Evolutionary conservation across 2,329 filamentous ascomycete genomes (phyloP), one percentile per base, ranked within the genome.

Genomic region (Trichoderma simmonsii): DNA sequence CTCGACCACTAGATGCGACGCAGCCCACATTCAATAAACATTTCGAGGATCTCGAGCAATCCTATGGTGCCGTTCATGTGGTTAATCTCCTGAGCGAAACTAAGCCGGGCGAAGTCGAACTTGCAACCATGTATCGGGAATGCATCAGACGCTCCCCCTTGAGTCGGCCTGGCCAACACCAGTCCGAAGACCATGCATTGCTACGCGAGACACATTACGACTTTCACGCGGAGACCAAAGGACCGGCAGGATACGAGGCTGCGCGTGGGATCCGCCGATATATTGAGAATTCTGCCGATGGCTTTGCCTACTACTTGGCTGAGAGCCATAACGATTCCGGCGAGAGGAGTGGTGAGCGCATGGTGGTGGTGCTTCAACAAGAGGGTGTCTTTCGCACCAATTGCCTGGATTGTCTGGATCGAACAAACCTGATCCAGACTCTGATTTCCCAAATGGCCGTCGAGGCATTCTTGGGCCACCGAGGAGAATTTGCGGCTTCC

Each of bases 341-440:
- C 21, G 83, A 87, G 34, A 77, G 78, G 9, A 78, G 77, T 3
- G 78, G 81, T 15, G 81, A 80, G n/a, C 84, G 87, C 26, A 85
- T 85, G 84, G 87, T 92, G 8, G 90, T 94, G 2, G 88, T 97
- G 26, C 83, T 98, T 65, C 94, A 97, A 79, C 96, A 99, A 81
- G 93, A 97, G 79, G 95, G 96, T n/a, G 89, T 97, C 6, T 98
- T 98, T 81, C 89, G 95, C 73, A 97, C 95, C 4, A 99, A 99
- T 77, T 99, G 96, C 80, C 86, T 99, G 30, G 96, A 99, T 80
- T 99, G 96, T 79, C 85, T 99, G 57, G 96, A 99, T 80, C 90
- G 96, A 72, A 99, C 96, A 8, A 99, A 99, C 79, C 85, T 98
- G 32, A 94, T 99, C 32, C 96, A 99, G 82, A 97, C 95, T 0